A percentile compares a stretch with the other conserved stretches of the same genome.
phyloP scores from a whole-genome alignment of 495 filamentous ascomycete species.

The Trichoderma virens region DNA sequence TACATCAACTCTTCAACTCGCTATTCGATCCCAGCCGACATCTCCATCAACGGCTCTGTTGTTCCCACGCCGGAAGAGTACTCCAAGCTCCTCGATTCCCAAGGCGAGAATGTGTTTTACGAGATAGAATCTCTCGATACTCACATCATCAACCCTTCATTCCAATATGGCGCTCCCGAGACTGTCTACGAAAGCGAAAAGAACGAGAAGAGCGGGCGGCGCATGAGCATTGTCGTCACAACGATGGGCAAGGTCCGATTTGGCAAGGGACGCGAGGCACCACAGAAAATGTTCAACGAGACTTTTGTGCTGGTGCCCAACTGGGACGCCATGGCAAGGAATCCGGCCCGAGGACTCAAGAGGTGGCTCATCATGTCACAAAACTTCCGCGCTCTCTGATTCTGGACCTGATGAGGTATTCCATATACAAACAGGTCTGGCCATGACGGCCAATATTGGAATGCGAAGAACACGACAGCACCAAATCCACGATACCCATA shows the following conservation, averaged over 20 bases:
- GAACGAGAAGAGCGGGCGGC: slow-evolving; percentile 30
- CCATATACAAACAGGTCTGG: neutral
- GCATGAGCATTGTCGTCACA: slow-evolving; percentile 58
- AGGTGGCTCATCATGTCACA: slow-evolving; percentile 65
- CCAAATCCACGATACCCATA: neutral
- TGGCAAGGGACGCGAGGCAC: slow-evolving; percentile 45
- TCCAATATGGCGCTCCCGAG: slow-evolving; percentile 31
- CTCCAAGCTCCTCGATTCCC: slow-evolving; percentile 30
- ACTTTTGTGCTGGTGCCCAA: slow-evolving; percentile 68
- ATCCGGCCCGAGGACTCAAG: slow-evolving; percentile 27
- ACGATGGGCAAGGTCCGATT: slow-evolving; percentile 60
- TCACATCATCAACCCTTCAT: slow-evolving; percentile 61
- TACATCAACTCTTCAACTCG: slow-evolving; percentile 31
- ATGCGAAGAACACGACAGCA: neutral
- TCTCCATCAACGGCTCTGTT: slow-evolving; percentile 37
- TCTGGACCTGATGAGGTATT: neutral
- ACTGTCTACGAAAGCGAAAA: slow-evolving; percentile 12
- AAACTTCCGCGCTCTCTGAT: slow-evolving; percentile 49
- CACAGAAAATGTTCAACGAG: slow-evolving; percentile 62
- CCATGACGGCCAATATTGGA: neutral
- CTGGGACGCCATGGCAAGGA: slow-evolving; percentile 38
- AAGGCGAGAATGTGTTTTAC: slow-evolving; percentile 26
- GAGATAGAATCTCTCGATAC: slow-evolving; percentile 62
- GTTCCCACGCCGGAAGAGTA: slow-evolving; percentile 28
- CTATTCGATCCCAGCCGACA: slow-evolving; percentile 31